Base-by-base conservation (phyloP, 2,329 filamentous ascomycete genomes). In the Aspergillus awamori region DNA sequence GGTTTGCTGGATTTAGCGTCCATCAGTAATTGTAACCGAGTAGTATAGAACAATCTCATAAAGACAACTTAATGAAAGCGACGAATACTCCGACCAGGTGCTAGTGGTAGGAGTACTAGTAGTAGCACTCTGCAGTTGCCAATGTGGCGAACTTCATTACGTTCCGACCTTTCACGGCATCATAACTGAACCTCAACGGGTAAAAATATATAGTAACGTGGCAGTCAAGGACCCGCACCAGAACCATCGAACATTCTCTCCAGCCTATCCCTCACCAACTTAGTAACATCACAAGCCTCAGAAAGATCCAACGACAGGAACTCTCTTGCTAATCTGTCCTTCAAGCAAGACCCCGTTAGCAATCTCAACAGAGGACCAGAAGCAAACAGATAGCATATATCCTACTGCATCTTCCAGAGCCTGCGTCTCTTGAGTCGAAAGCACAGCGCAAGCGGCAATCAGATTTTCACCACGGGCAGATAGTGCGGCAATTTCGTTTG, bases 381-480 rank as follows among this genome's bases (percentile, higher is more conserved):
- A 51, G 10, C 5, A 36, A 22, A n/a, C 17, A 13, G 22, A 51
- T 15, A 8, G n/a, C 22, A 2, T 28, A 24, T 47, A 13, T 8
- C 22, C 80, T 75, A 86, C 86, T 24, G 93, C 92, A 64, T 85
- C 79, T 67, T 87, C 83, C n/a, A 97, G 80, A 39, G 86, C 84
- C n/a, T 78, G 75, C 56, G 83, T 82, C 69, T 97, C 92, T 4
- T 81, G 79, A 0, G 81, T 77, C 0, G 87, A 87, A 65, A 96
- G 79, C 48, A 82, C 83, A 4, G 90, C 86, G 75, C 91, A 97
- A 20, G 87, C 85, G 30, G 86, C 83, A 5, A 89, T 85, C 2
- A 98, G 80, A 73, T 96, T 91, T 70, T 94, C 90, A 6, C 92
- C 91, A 54, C 83, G 85, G 15, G 86, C 85, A 36, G 89, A 81